Evolutionary conservation across 371 early-diverging fungal genomes (phyloP).

Genomic region (Mucor sp.): DNA sequence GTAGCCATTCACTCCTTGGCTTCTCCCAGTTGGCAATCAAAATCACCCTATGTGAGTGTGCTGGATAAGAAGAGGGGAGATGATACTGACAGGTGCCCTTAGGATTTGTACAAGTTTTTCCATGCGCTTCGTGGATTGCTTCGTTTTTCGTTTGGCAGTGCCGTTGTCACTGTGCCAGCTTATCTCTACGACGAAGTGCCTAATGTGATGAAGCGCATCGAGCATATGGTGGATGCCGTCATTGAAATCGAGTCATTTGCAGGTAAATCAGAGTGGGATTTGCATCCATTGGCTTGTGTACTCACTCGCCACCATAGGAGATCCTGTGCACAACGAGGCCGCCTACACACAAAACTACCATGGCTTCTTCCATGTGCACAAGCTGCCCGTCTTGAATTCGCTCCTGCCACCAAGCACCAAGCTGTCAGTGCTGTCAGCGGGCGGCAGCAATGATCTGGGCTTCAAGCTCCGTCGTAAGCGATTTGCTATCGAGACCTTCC

Average conservation of each 20-base stretch:
- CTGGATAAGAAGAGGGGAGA: background rate
- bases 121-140: constrained; percentile 76
- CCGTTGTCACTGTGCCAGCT: constrained; percentile 84
- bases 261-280: constrained; percentile 50
- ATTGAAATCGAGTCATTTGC: constrained; percentile 93
- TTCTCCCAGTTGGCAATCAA: constrained; percentile 76
- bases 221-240: constrained; percentile 85
- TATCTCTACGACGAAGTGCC: constrained; percentile 66
- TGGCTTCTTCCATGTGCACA: constrained; percentile 87
- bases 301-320: constrained; percentile 30
- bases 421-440: constrained; percentile 65
- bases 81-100: background rate
- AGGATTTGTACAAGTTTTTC: constrained; percentile 74
- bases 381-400: constrained; percentile 77
- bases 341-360: constrained; percentile 77
- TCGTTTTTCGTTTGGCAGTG: constrained; percentile 76
- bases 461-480: constrained; percentile 87
- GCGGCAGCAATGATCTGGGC: constrained; percentile 74
- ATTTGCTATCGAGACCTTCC: constrained; percentile 89
- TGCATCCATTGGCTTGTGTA: background rate
- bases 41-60: constrained; percentile 53
- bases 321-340: constrained; percentile 44
- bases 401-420: constrained; percentile 76
- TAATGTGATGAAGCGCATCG: constrained; percentile 71
- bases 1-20: constrained; percentile 81